These are phyloP conservation scores for Dendryphion nanum DNA, from an alignment of 2,329 filamentous ascomycete genomes.

Conservation along the genomic window DNA sequence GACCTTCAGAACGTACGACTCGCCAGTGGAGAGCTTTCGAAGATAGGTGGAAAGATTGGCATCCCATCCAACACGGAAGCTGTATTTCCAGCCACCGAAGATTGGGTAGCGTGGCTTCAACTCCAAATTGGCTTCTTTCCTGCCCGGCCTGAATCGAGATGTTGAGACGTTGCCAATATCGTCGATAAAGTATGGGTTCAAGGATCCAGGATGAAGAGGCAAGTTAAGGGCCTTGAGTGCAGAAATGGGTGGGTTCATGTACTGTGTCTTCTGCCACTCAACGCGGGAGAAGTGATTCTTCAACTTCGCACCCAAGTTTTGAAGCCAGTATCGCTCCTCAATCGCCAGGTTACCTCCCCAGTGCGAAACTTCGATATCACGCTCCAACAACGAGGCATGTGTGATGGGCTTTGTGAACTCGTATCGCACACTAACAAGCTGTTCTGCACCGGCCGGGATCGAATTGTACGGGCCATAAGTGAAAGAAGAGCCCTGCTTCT, in stretches of 20 bases:
- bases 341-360: slow-evolving; percentile 97
- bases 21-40: slow-evolving; percentile 59
- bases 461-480: slow-evolving; percentile 89
- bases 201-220: slow-evolving; percentile 74
- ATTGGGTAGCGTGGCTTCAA: slow-evolving; percentile 93
- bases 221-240: slow-evolving; percentile 82
- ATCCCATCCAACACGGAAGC: slow-evolving; percentile 96
- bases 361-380: slow-evolving; percentile 92
- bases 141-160: slow-evolving; percentile 76
- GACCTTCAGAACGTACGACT: slow-evolving; percentile 82
- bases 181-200: slow-evolving; percentile 91
- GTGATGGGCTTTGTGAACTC: slow-evolving; percentile 92
- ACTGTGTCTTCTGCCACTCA: slow-evolving; percentile 51
- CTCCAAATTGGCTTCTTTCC: slow-evolving; percentile 78
- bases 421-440: slow-evolving; percentile 78
- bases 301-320: slow-evolving; percentile 77
- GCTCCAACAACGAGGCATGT: slow-evolving; percentile 75
- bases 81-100: slow-evolving; percentile 98
- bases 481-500: slow-evolving; percentile 80
- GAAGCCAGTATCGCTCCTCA: slow-evolving; percentile 88
- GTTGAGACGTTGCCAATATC: slow-evolving; percentile 97
- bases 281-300: slow-evolving; percentile 53
- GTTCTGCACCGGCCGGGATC: slow-evolving; percentile 71
- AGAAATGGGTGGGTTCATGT: slow-evolving; percentile 72
- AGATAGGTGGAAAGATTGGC: slow-evolving; percentile 76